Evolutionary conservation across 495 filamentous ascomycete species (phyloP).

Genomic region (Lasiosphaeria ovina): DNA sequence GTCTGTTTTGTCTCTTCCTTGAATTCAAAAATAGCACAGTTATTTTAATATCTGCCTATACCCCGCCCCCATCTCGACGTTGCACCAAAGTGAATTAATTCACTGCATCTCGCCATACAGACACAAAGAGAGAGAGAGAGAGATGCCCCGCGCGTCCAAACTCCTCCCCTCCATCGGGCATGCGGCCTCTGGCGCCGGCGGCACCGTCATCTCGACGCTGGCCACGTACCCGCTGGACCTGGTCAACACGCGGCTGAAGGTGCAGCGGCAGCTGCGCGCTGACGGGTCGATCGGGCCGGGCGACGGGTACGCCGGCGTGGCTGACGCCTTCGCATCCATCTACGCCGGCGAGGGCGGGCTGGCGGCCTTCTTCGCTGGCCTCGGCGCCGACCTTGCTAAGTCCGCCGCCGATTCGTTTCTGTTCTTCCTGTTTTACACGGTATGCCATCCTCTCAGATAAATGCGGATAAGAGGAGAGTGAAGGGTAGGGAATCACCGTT

Average conservation of each 20-base stretch:
- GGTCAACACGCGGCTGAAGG: slow-evolving; percentile 82
- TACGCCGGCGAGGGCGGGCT: slow-evolving; percentile 68
- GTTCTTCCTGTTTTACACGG: slow-evolving; percentile 80
- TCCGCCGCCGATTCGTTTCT: slow-evolving; percentile 74
- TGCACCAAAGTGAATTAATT: too few relatives aligned
- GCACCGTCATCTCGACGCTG: slow-evolving; percentile 77
- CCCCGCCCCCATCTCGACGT: too few relatives aligned
- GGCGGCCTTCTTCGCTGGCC: slow-evolving; percentile 71
- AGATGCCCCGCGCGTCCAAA: slow-evolving; percentile 30
- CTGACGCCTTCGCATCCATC: slow-evolving; percentile 71
- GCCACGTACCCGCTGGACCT: slow-evolving; percentile 80
- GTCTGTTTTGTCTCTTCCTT: too few relatives aligned
- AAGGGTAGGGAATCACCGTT: not conserved
- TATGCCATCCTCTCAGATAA: slow-evolving; percentile 40
- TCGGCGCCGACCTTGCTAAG: slow-evolving; percentile 69
- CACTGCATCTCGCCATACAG: too few relatives aligned
- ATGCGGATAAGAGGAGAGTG: not conserved
- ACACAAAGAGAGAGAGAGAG: slow-evolving; percentile 14
- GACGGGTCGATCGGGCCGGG: slow-evolving; percentile 32
- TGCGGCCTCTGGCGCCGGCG: slow-evolving; percentile 75
- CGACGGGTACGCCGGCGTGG: slow-evolving; percentile 55
- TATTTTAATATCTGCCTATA: not conserved
- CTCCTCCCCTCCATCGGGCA: slow-evolving; percentile 83
- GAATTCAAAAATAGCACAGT: not conserved
- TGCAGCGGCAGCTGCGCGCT: slow-evolving; percentile 61